Base-by-base conservation (phyloP, 495 filamentous ascomycete species). In the Cudoniella acicularis region DNA sequence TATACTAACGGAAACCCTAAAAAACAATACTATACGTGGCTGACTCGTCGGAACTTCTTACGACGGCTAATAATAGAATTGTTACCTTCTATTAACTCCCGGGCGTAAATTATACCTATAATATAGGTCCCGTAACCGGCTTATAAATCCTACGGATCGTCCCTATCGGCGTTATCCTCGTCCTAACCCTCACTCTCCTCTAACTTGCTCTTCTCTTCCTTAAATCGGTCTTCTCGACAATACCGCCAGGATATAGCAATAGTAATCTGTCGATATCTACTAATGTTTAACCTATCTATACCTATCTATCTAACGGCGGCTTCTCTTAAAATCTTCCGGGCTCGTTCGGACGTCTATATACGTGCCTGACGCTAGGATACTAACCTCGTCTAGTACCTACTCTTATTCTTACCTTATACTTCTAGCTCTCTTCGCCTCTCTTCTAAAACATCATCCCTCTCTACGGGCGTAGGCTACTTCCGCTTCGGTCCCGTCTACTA, bases 21-120 rank as follows among this genome's bases (percentile, higher is more conserved):
- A 54, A 54, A 42, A 4, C 52, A 42, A 43, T 54, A 17, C 52
- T 17, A 54, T 42, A 20, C 11, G 3, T 54, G 17, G 27, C 52
- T 54, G 10, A 54, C 27, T 3, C 22, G 52, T 1, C 52, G 30
- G 40, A 54, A 54, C 52, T 45, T 54, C 27, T 54, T 30, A 2
- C 30, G 52, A 9, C 40, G 27, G 27, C 52, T 21, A 16, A 42
- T 54, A 26, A 45, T 54, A 3, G 27, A 2, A 43, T 42, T 42
- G 10, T 45, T 16, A 11, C 52, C 52, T 21, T 54, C 52, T 18
- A 45, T 42, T 17, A 54, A 54, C 52, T 42, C 17, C 16, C 30
- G 10, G 52, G 52, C 52, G 22, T 54, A 42, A 41, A 54, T 54
- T 30, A 54, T 54, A 17, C 52, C 52, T n/a, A 30, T 30, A 43